Base-by-base conservation (phyloP, 495 filamentous ascomycete species). In the Stereocaulon alpinum region DNA sequence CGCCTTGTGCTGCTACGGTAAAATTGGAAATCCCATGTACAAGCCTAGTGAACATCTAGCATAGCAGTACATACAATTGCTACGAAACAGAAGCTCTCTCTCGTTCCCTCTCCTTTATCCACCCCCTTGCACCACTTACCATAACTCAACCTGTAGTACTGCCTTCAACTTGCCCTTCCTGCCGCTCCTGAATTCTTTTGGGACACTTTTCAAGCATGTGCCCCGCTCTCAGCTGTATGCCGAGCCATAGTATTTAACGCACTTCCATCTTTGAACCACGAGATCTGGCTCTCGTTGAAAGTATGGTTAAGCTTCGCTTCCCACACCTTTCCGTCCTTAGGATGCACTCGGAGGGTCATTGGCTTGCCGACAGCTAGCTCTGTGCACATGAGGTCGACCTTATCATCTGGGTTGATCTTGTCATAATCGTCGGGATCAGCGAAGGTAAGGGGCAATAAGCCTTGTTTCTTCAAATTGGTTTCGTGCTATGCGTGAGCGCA, bases 401-500 rank as follows among this genome's bases (percentile, higher is more conserved):
- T 91, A 81, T 96, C 94, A 32, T 91, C 85, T 63, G 90, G 88
- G 69, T 87, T 80, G 76, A 98, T 95, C 80, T 87, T 93, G 73
- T 98, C 93, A 74, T 98, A 98, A 75, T 98, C 93, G 70, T 85
- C 94, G 29, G 94, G 93, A 69, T 96, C 85, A 55, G 82, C 71
- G 77, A 98, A 98, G 65, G 91, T 96, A 53, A 98, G 81, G 68
- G 93, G 93, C 77, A 98, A 88, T 90, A 98, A 93, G 78, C 93
- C 93, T 82, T 98, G 93, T 86, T 98, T 98, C 89, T 98, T 98
- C 78, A 98, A 76, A 82, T 98, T 98, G 78, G 93, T 98, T 80
- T 98, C 93, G 82, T 98, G 93, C 73, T 77, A 40, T 7, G 4
- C n/a, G n/a, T 52, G n/a, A 56, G 22, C 34, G 29, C 27, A 48